These are phyloP conservation scores for Aspergillus ellipticus DNA, from an alignment of 495 filamentous ascomycete species.

Conservation along the genomic window DNA sequence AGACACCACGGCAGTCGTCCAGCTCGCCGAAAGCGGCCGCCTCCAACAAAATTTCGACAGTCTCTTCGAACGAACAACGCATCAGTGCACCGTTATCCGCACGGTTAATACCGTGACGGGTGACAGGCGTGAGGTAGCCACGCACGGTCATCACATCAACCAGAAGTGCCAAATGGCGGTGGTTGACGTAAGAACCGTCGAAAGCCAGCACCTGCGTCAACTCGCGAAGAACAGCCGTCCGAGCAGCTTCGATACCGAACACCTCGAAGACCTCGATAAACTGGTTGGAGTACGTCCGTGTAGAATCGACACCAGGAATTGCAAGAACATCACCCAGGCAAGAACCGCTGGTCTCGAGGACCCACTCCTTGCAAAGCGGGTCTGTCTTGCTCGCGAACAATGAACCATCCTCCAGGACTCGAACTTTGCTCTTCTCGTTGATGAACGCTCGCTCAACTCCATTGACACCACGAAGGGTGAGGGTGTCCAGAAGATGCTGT, in stretches of 20 bases:
- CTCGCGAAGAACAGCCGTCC: slow-evolving; percentile 80
- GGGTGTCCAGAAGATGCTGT: slow-evolving; percentile 81
- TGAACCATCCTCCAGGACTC: slow-evolving; percentile 60
- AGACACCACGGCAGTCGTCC: slow-evolving; percentile 95
- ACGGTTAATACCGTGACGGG: slow-evolving; percentile 97
- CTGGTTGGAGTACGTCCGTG: slow-evolving; percentile 89
- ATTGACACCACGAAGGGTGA: slow-evolving; percentile 83
- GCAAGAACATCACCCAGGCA: slow-evolving; percentile 76
- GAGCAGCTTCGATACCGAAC: slow-evolving; percentile 93
- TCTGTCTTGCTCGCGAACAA: slow-evolving; percentile 67
- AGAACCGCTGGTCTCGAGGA: slow-evolving; percentile 88
- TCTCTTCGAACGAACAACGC: slow-evolving; percentile 99
- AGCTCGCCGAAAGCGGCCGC: slow-evolving; percentile 91
- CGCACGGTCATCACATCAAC: slow-evolving; percentile 98
- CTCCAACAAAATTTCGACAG: slow-evolving; percentile 94
- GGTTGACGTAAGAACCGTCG: slow-evolving; percentile 98
- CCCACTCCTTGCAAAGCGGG: slow-evolving; percentile 80
- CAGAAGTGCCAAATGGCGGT: slow-evolving; percentile 92
- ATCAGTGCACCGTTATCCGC: slow-evolving; percentile 97
- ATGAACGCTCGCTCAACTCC: slow-evolving; percentile 91
- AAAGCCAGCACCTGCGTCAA: slow-evolving; percentile 89
- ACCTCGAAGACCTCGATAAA: slow-evolving; percentile 90
- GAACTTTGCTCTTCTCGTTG: slow-evolving; percentile 68
- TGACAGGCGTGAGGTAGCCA: slow-evolving; percentile 89
- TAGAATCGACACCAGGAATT: slow-evolving; percentile 84